These are phyloP conservation scores for Apiospora koreana DNA, from an alignment of 2,329 filamentous ascomycete species.

Conservation along the genomic window DNA sequence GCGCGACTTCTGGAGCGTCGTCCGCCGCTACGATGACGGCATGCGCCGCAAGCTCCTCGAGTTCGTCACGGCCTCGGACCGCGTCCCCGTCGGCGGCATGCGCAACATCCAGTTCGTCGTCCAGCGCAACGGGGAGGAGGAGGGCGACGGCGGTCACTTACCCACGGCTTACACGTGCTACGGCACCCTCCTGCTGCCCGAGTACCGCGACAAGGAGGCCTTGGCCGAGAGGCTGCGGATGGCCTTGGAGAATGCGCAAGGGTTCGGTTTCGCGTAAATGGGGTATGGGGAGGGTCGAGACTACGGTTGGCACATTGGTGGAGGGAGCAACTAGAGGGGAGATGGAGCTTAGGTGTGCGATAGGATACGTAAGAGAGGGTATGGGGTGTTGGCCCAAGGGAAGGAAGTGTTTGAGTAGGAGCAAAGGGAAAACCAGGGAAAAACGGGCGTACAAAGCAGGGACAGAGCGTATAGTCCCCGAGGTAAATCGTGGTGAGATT, in stretches of 20 bases:
- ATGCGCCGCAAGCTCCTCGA: slow-evolving; percentile 80
- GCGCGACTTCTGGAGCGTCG: slow-evolving; percentile 80
- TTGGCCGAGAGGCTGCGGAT: slow-evolving; percentile 75
- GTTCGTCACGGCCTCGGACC: slow-evolving; percentile 92
- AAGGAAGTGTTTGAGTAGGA: neutral
- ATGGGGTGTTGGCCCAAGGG: neutral
- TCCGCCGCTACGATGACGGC: slow-evolving; percentile 64
- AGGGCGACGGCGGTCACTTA: slow-evolving; percentile 56
- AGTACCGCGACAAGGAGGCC: slow-evolving; percentile 72
- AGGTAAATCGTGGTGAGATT: neutral
- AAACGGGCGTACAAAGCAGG: neutral
- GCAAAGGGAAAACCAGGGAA: neutral
- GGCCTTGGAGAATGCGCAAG: slow-evolving; percentile 84
- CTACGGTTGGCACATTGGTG: neutral
- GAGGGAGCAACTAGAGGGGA: neutral
- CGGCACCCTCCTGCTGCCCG: slow-evolving; percentile 80
- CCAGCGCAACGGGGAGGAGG: slow-evolving; percentile 72
- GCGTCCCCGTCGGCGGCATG: slow-evolving; percentile 85
- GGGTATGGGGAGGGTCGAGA: neutral
- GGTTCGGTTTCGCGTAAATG: slow-evolving; percentile 77
- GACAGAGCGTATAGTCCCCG: neutral
- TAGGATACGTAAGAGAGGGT: neutral
- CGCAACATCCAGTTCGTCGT: slow-evolving; percentile 81
- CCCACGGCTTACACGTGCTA: slow-evolving; percentile 95
- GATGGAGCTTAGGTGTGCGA: neutral